These are phyloP conservation scores for Arthrocladium fulminans DNA, from an alignment of 2,329 filamentous ascomycete genomes.

Conservation along the genomic window DNA sequence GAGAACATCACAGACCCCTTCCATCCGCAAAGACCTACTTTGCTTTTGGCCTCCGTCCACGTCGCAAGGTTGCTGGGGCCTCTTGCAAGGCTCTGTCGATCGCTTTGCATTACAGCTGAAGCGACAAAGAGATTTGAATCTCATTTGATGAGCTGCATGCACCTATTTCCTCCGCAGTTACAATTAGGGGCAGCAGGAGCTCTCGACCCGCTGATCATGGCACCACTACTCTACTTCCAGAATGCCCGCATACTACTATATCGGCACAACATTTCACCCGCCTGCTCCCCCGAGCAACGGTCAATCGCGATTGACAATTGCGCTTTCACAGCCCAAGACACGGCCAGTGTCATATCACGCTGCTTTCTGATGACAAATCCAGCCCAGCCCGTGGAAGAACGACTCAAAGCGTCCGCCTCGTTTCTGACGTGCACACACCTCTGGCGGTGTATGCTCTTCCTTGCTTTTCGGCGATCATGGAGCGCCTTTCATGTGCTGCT, in stretches of 20 bases:
- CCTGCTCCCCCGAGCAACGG: slow-evolving; percentile 57
- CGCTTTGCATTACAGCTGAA: slow-evolving; percentile 55
- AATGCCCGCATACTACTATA: slow-evolving; percentile 78
- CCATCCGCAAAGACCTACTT: slow-evolving; percentile 48
- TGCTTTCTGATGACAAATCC: slow-evolving; percentile 41
- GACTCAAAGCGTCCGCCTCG: slow-evolving; percentile 57
- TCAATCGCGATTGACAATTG: slow-evolving; percentile 69
- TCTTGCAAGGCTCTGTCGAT: slow-evolving; percentile 60
- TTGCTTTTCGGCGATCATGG: slow-evolving; percentile 66
- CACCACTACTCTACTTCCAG: slow-evolving; percentile 68
- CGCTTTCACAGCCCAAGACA: slow-evolving; percentile 65
- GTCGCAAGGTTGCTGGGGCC: slow-evolving; percentile 70
- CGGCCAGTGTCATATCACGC: slow-evolving; percentile 64
- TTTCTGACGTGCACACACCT: slow-evolving; percentile 72
- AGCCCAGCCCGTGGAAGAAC: slow-evolving; percentile 38
- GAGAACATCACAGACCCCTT: slow-evolving; percentile 19
- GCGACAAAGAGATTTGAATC: slow-evolving; percentile 71
- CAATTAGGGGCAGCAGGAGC: slow-evolving; percentile 57
- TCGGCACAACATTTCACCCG: slow-evolving; percentile 74
- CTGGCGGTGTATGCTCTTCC: slow-evolving; percentile 75
- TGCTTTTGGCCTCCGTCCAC: slow-evolving; percentile 61
- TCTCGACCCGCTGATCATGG: slow-evolving; percentile 65
- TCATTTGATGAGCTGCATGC: slow-evolving; percentile 67
- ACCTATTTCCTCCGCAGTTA: slow-evolving; percentile 65
- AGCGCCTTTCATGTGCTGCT: slow-evolving; percentile 65